Conservation (phyloP, 1,284 basidiomycete species). For the Cystobasidiaceae sp. region DNA sequence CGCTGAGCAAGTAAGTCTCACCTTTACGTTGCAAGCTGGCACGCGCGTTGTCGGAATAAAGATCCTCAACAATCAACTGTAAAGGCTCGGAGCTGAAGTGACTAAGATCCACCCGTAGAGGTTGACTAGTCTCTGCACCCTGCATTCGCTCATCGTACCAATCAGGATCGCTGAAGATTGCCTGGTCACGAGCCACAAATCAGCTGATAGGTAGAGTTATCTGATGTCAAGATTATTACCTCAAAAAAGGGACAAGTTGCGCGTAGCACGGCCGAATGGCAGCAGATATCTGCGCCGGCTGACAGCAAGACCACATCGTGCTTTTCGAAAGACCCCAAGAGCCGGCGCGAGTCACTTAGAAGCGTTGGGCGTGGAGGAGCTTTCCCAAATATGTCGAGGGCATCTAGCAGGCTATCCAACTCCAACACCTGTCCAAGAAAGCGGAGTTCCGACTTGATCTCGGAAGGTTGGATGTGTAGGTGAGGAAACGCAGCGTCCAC, state of each 20-base stretch:
- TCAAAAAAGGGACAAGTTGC: constrained; percentile 80
- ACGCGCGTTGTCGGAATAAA: constrained; percentile 70
- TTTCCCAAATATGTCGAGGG: constrained; percentile 40
- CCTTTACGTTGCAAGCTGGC: constrained; percentile 68
- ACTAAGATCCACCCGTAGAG: constrained; percentile 57
- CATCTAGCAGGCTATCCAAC: constrained; percentile 36
- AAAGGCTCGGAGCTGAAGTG: constrained; percentile 73
- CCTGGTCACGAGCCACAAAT: neutral
- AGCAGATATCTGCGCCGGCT: constrained; percentile 61
- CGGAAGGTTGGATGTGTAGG: constrained; percentile 37
- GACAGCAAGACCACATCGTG: constrained; percentile 74
- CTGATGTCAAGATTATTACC: constrained; percentile 35
- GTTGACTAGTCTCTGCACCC: neutral
- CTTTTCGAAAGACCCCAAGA: constrained; percentile 51
- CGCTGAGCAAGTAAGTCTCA: constrained; percentile 47
- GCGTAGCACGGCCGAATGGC: constrained; percentile 71
- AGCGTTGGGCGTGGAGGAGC: constrained; percentile 52
- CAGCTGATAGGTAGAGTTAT: neutral
- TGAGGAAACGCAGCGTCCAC: constrained; percentile 30
- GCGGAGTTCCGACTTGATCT: constrained; percentile 61
- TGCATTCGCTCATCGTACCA: constrained; percentile 63
- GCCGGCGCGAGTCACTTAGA: constrained; percentile 51
- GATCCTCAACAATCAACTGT: constrained; percentile 67
- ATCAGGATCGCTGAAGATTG: constrained; percentile 75
- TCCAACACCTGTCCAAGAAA: constrained; percentile 55